These are phyloP conservation scores for Xylaria scruposa DNA, from an alignment of 495 filamentous ascomycete genomes.

Conservation along the genomic window DNA sequence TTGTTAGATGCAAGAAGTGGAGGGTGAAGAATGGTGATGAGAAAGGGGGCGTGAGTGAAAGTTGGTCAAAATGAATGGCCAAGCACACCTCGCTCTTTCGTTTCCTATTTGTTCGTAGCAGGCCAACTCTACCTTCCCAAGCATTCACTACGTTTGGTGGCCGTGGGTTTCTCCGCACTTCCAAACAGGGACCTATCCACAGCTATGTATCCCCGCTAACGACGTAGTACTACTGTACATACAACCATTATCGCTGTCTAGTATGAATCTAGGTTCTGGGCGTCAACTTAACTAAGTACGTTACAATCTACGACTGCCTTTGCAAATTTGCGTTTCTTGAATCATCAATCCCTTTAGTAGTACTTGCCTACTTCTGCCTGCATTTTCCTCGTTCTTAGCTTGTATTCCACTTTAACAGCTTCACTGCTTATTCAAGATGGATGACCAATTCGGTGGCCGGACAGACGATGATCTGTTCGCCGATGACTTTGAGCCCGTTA, in stretches of 20 bases:
- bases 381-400: no score
- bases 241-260: neutral
- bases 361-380: neutral
- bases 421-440: conserved; percentile 32
- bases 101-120: no score
- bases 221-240: no score
- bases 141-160: neutral
- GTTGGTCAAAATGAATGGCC: no score
- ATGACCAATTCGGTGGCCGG: conserved; percentile 57
- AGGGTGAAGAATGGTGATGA: neutral
- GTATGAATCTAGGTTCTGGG: neutral
- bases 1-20: no score
- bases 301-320: neutral
- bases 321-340: neutral
- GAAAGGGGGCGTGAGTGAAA: neutral
- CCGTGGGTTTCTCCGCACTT: conserved; percentile 3
- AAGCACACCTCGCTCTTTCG: no score
- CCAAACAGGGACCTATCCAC: neutral
- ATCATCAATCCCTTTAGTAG: neutral
- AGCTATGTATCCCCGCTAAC: neutral
- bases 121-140: neutral
- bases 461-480: conserved; percentile 60
- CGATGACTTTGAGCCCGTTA: conserved; percentile 57
- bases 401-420: neutral
- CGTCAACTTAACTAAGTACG: neutral